Evolutionary conservation across 2,329 filamentous ascomycete genomes (phyloP).

Genomic region (Fusarium piperis): DNA sequence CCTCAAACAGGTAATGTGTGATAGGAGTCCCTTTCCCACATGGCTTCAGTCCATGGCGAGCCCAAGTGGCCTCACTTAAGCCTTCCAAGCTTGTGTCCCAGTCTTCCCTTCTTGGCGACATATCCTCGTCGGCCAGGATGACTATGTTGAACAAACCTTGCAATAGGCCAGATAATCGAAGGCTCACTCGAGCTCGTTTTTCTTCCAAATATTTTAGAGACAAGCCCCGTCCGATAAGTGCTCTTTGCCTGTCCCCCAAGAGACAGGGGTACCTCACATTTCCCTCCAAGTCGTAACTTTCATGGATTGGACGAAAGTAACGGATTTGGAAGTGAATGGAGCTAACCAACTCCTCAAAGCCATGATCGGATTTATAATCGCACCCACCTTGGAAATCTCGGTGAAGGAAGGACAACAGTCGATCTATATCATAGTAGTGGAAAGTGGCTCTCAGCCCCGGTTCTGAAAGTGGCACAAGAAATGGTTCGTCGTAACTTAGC

Average conservation of each 20-base stretch:
- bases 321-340: neutral
- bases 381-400: neutral
- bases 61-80: neutral
- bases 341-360: too few species aligned
- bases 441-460: too few species aligned
- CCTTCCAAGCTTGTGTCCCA: neutral
- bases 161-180: neutral
- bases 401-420: neutral
- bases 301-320: neutral
- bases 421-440: too few species aligned
- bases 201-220: neutral
- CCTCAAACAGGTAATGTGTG: neutral
- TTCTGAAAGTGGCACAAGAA: neutral
- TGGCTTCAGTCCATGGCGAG: neutral
- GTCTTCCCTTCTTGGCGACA: accelerated
- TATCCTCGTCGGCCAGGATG: neutral
- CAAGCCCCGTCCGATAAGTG: neutral
- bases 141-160: neutral
- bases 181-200: neutral
- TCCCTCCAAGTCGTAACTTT: neutral
- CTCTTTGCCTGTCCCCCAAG: neutral
- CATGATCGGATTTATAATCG: too few species aligned
- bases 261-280: neutral
- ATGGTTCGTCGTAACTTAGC: neutral
- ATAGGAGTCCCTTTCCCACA: neutral